A percentile compares a stretch with the other conserved stretches of the same genome.
Evolutionary conservation across 169 alveolate species (phyloP).

Genomic region (Plasmodium coatneyi): DNA sequence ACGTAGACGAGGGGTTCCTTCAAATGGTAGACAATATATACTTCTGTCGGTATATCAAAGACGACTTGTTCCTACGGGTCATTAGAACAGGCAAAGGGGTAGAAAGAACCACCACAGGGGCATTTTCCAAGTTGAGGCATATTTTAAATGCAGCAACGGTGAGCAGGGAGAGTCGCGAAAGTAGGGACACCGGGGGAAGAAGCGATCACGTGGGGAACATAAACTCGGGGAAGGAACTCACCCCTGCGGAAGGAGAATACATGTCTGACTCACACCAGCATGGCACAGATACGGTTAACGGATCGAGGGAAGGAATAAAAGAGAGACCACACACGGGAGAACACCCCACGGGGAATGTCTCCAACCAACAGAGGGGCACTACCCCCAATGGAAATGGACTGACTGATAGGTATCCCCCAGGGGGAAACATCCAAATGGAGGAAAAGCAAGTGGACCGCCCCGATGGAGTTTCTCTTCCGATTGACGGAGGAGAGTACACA

Average conservation of each 20-base stretch:
- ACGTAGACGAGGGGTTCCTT: not conserved
- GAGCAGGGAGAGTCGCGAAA: too few relatives aligned
- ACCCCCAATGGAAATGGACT: not conserved
- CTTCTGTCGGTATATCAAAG: conserved; percentile 30
- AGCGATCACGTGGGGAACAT: not conserved
- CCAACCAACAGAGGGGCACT: not conserved
- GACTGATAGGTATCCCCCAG: not conserved
- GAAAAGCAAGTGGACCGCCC: not conserved
- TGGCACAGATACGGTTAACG: not conserved
- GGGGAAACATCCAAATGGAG: not conserved
- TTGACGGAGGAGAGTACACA: not conserved
- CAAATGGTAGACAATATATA: conserved; percentile 10
- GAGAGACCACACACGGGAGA: not conserved
- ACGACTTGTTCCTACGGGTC: conserved; percentile 14
- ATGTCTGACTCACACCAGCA: not conserved
- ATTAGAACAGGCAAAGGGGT: conserved; percentile 14
- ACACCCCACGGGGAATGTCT: not conserved
- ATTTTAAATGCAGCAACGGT: not conserved
- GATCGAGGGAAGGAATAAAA: not conserved
- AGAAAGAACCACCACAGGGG: not conserved
- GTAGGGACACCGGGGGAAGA: not conserved
- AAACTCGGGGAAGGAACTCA: not conserved
- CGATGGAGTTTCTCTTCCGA: not conserved
- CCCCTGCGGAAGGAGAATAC: not conserved
- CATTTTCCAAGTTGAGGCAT: conserved; percentile 3